A percentile compares a stretch with the other conserved stretches of the same genome.
Conservation (phyloP, 2,329 filamentous ascomycete genomes). For the Pseudogymnoascus sp. region DNA sequence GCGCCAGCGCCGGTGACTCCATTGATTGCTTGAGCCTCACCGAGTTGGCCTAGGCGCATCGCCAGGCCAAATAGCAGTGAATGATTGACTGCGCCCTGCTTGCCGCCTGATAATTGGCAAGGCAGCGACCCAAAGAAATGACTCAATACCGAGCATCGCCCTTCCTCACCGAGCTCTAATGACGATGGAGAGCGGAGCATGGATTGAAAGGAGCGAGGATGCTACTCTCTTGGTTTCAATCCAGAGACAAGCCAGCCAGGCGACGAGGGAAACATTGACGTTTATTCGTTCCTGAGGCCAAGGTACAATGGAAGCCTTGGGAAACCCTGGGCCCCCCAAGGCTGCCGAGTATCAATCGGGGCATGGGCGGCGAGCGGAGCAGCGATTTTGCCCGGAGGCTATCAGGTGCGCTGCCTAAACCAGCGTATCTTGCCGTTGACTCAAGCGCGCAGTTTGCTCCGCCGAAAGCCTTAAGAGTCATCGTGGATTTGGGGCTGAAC, state of each 20-base stretch:
- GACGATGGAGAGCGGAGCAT: slow-evolving; percentile 2
- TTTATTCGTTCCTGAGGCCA: slow-evolving; percentile 8
- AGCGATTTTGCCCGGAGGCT: background rate
- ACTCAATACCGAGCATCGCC: slow-evolving; percentile 1
- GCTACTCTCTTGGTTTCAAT: slow-evolving; percentile 5
- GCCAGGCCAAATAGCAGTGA: background rate
- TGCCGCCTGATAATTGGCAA: slow-evolving; percentile 1
- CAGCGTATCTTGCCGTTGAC: slow-evolving; percentile 1
- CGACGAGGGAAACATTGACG: slow-evolving; percentile 2
- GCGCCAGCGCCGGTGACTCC: slow-evolving; percentile 1
- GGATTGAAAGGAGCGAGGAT: slow-evolving; percentile 1
- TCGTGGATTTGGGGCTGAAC: background rate
- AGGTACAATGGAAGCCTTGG: slow-evolving; percentile 5
- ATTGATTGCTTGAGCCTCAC: slow-evolving; percentile 5
- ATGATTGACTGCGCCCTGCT: background rate
- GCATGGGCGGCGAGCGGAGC: slow-evolving; percentile 2
- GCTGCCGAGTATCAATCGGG: slow-evolving; percentile 6
- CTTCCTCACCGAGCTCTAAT: background rate
- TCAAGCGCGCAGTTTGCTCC: slow-evolving; percentile 6
- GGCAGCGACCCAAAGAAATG: slow-evolving; percentile 8
- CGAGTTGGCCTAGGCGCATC: background rate
- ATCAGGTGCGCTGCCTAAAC: slow-evolving; percentile 7
- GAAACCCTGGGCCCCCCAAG: slow-evolving; percentile 1
- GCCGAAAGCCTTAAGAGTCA: slow-evolving; percentile 6
- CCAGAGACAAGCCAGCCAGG: slow-evolving; percentile 3